phyloP scores from a whole-genome alignment of 140 eudicot genomes.

The Oenanthe javanica region DNA sequence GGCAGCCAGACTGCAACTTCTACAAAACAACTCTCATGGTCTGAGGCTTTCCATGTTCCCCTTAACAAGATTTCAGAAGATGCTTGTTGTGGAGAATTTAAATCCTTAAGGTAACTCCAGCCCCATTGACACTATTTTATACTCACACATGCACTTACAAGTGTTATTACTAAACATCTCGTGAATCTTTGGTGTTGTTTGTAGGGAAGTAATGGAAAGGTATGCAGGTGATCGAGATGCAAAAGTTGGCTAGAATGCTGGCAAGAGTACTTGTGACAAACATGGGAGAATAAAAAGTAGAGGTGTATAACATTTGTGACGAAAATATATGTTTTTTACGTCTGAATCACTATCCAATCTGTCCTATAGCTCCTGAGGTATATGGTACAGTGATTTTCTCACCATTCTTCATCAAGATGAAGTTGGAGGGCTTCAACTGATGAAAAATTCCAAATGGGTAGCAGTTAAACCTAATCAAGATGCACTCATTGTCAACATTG shows the following conservation, averaged over 20 bases:
- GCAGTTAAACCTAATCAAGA: conserved; percentile 60
- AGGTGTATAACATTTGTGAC: conserved; percentile 38
- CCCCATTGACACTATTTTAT: not conserved
- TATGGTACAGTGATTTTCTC: conserved; percentile 64
- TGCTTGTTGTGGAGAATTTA: conserved; percentile 35
- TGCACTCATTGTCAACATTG: conserved; percentile 75
- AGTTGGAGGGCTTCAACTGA: conserved; percentile 77
- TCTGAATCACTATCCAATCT: conserved; percentile 50
- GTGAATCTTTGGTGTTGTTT: not conserved
- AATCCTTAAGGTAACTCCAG: conserved; percentile 32
- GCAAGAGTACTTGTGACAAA: conserved; percentile 37
- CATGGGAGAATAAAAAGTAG: conserved; percentile 30
- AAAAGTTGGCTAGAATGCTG: conserved; percentile 42
- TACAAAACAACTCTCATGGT: conserved; percentile 53
- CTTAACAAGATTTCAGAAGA: conserved; percentile 46
- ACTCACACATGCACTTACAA: not conserved
- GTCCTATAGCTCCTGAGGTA: conserved; percentile 45
- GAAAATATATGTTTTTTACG: conserved; percentile 61
- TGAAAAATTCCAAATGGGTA: conserved; percentile 71
- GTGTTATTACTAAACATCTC: not conserved
- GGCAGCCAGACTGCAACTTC: conserved; percentile 51
- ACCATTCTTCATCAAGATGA: conserved; percentile 72
- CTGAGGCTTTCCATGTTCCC: conserved; percentile 70
- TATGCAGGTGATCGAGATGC: conserved; percentile 60
- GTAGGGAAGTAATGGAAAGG: conserved; percentile 58